Conservation (phyloP, 768 basidiomycete genomes). For the Strobilomyces dryophilus region DNA sequence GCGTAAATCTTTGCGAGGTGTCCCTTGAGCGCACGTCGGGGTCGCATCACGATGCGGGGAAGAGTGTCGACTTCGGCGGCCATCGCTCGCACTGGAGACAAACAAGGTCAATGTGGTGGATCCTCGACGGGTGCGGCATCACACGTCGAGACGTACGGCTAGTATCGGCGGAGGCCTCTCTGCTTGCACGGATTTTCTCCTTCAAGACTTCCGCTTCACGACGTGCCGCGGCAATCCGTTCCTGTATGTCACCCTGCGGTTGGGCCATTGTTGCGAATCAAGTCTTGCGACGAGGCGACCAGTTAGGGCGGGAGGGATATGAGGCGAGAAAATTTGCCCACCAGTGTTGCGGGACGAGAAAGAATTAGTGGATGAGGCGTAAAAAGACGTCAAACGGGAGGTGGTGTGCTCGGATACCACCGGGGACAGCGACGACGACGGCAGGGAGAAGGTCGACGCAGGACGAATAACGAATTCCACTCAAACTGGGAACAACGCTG, state of each 20-base stretch:
- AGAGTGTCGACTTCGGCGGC: conserved; percentile 94
- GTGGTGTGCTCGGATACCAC: conserved; percentile 7
- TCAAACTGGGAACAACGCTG: conserved; percentile 12
- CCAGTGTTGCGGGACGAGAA: conserved; percentile 28
- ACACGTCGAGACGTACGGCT: conserved; percentile 62
- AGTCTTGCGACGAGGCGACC: conserved; percentile 3
- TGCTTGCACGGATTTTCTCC: conserved; percentile 97
- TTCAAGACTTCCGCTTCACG: conserved; percentile 96
- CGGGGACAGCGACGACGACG: conserved; percentile 2
- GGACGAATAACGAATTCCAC: conserved; percentile 11
- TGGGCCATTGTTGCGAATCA: conserved; percentile 56
- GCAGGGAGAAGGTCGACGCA: conserved; percentile 8
- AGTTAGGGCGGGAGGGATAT: background rate
- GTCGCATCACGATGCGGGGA: conserved; percentile 95
- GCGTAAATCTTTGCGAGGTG: conserved; percentile 99
- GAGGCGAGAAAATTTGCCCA: conserved; percentile 26
- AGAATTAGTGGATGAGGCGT: conserved; percentile 25
- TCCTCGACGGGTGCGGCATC: background rate
- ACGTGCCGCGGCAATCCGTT: conserved; percentile 92
- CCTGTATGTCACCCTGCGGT: conserved; percentile 80
- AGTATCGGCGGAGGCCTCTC: conserved; percentile 96
- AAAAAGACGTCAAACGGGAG: conserved; percentile 17
- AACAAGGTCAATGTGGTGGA: conserved; percentile 13
- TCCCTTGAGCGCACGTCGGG: conserved; percentile 90
- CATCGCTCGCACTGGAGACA: conserved; percentile 85